Conservation (phyloP, 805 yeast genomes). For the Candida maesae region DNA sequence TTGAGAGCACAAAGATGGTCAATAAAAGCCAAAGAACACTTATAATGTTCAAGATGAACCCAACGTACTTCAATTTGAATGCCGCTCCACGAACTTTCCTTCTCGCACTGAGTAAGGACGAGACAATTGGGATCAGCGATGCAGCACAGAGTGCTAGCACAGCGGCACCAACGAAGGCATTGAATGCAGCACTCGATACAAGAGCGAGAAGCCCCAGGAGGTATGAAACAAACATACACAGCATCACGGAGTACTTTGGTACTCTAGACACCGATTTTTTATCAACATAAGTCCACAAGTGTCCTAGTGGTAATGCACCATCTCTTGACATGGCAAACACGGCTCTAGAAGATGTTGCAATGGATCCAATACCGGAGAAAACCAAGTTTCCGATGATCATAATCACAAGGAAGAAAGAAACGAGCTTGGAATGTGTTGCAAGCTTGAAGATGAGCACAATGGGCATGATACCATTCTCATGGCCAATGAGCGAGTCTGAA, state of each 20-base stretch:
- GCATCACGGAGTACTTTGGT: conserved; percentile 65
- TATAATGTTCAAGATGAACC: conserved; percentile 57
- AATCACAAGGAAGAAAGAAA: conserved; percentile 64
- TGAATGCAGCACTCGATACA: conserved; percentile 69
- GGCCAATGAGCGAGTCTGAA: conserved; percentile 48
- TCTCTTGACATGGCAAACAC: conserved; percentile 82
- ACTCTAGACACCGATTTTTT: conserved; percentile 49
- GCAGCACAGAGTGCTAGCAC: conserved; percentile 73
- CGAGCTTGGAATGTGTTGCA: conserved; percentile 63
- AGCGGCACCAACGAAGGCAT: conserved; percentile 81
- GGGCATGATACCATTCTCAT: conserved; percentile 69
- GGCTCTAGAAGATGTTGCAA: conserved; percentile 80
- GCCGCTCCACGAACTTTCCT: conserved; percentile 63
- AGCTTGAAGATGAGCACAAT: conserved; percentile 72
- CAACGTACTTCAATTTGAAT: conserved; percentile 56
- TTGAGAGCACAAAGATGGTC: conserved; percentile 58
- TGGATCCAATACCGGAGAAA: conserved; percentile 75
- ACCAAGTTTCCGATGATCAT: conserved; percentile 65
- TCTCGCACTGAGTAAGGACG: conserved; percentile 57
- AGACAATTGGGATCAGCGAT: conserved; percentile 68
- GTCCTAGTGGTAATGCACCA: conserved; percentile 67
- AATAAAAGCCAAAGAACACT: conserved; percentile 59
- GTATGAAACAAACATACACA: conserved; percentile 60
- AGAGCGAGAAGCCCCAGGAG: conserved; percentile 62
- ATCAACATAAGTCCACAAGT: conserved; percentile 64